Evolutionary conservation across 306 rosid species (phyloP), one percentile per base, ranked within the genome.

Genomic region (Datisca glomerata): DNA sequence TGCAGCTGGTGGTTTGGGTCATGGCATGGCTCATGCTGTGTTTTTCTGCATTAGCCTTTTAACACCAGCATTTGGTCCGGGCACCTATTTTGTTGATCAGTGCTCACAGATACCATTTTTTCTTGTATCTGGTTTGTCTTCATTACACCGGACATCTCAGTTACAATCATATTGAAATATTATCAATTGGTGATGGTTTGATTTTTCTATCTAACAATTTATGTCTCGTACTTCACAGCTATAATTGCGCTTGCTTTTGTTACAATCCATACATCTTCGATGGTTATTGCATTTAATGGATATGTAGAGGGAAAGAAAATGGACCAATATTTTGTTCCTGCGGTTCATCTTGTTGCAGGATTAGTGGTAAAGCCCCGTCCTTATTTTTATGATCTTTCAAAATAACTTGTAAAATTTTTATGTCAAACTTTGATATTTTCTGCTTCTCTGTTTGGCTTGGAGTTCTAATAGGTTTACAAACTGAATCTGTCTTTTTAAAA

Each of bases 1-100:
- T 51, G 55, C 86, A 87, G 96, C 96, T 55, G 93, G 94, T 60
- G 96, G 96, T 53, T 69, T 87, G 68, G 96, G 96, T 45, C 96
- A 87, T 50, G 96, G 94, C 11, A 57, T 79, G 41, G 94, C 96
- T 14, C 96, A 87, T 76, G 94, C 93, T n/a, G 94, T 87, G 52
- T 87, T 82, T 69, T 87, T 87, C 81, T 87, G 94, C 68, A 64
- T 87, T 68, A 82, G 96, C 72, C 76, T 87, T 22, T 72, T 87
- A 40, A 82, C 96, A 48, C 96, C 96, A 25, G 79, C 94, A 48
- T 87, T 87, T 63, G 96, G 96, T 62, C 96, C 94, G 11, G 96
- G 81, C 29, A 82, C 94, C 12, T 79, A 66, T 69, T 82, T 78
- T 3, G 57, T 75, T 38, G 94, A 87, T 46, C 64, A 53, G 47